Conservation (phyloP, 768 basidiomycete species). For the Boletales sp. region DNA sequence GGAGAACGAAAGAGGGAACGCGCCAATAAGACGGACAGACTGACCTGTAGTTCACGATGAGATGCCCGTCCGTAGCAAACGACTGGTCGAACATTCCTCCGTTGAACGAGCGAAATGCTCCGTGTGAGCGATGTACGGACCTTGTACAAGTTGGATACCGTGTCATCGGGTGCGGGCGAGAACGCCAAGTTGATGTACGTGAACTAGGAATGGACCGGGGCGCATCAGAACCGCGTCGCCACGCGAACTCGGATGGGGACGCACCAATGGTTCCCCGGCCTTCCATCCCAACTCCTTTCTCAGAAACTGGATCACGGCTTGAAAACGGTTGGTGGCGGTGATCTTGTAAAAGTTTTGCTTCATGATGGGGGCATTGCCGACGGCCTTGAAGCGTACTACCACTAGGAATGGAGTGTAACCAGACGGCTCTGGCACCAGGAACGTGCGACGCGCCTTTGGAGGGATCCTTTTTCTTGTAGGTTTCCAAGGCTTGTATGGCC, state of each 20-base stretch:
- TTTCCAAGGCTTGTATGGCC: slow-evolving; percentile 70
- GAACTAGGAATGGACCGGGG: slow-evolving; percentile 35
- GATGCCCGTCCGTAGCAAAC: slow-evolving; percentile 82
- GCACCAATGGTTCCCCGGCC: slow-evolving; percentile 77
- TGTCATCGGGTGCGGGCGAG: slow-evolving; percentile 74
- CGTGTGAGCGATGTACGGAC: slow-evolving; percentile 28
- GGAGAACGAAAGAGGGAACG: too few species aligned
- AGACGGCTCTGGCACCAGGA: not conserved
- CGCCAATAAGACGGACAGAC: slow-evolving; percentile 6
- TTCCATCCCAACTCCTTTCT: slow-evolving; percentile 88
- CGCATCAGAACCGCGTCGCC: too few species aligned
- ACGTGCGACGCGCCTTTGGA: slow-evolving; percentile 57
- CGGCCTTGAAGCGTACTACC: slow-evolving; percentile 94
- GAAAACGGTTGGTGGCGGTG: slow-evolving; percentile 89
- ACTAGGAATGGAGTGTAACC: slow-evolving; percentile 44
- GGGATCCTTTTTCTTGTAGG: slow-evolving; percentile 83
- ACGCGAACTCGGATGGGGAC: too few species aligned
- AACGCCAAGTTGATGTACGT: slow-evolving; percentile 78
- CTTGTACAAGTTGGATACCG: slow-evolving; percentile 67
- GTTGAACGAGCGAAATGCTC: not conserved
- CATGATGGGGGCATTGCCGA: slow-evolving; percentile 98
- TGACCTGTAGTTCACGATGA: slow-evolving; percentile 91
- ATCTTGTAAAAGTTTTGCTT: slow-evolving; percentile 99
- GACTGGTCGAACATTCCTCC: slow-evolving; percentile 43
- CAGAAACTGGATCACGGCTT: slow-evolving; percentile 92